Base-by-base conservation (phyloP, 306 rosid genomes). In the Castanea sativa region DNA sequence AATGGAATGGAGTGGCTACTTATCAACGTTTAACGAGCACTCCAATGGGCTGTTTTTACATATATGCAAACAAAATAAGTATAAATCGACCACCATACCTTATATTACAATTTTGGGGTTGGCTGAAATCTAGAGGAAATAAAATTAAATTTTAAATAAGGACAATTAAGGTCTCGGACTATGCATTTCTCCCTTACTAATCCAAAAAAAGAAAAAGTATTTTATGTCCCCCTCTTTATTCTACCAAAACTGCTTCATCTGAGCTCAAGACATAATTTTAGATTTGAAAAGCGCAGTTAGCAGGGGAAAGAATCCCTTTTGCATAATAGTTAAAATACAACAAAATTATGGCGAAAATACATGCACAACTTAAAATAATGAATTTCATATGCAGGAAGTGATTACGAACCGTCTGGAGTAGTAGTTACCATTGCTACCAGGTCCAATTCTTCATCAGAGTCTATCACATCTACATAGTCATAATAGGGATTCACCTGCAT, bases 371-470 rank as follows among this genome's bases (percentile, higher is more conserved):
- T 25, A 73, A 55, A 68, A 38, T 33, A 1, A 69, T 58, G 30
- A 23, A 30, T 3, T 19, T 56, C 43, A 23, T 25, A 6, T 13
- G 11, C 65, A 27, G 10, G 30, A 2, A 60, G 49, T 32, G 63
- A 57, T 33, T 38, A 38, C 43, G 71, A 53, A 53, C 73, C 84
- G 55, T 81, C 78, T 75, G 30, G 32, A 38, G 90, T 14, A 69
- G 93, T 14, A 69, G 93, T 91, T 72, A 85, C 92, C 98, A 93
- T 93, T 38, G 95, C 83, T 41, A 91, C 85, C 87, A 93, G 77
- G 81, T 93, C 98, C 86, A 91, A 80, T 78, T 93, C 98, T 80
- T 90, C 95, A 20, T 93, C 97, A 0, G 98, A 93, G 83, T 93
- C 97, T 71, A 93, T 81, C 59, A 88, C 95, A 56, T 91, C 97